phyloP scores from a whole-genome alignment of 306 rosid species.

The Casuarina cunninghamiana region DNA sequence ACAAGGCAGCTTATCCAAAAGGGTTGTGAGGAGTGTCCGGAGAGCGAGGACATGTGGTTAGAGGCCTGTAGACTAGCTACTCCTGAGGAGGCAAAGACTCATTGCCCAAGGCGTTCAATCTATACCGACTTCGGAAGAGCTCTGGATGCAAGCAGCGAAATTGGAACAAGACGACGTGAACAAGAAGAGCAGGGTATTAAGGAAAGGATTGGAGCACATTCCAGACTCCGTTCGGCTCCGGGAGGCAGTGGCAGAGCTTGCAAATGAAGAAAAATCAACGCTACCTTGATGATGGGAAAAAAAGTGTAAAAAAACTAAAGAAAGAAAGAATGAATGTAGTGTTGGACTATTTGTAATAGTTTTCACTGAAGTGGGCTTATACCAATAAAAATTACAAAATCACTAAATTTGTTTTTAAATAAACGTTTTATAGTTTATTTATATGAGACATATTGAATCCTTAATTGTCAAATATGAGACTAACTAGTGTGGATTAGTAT shows the following conservation, averaged over 20 bases:
- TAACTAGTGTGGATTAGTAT: fast-evolving
- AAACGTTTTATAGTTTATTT: no score
- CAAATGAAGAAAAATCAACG: slow-evolving; percentile 80
- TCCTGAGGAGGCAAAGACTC: slow-evolving; percentile 81
- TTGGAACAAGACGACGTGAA: slow-evolving; percentile 70
- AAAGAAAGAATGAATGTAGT: slow-evolving; percentile 56
- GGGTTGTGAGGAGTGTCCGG: slow-evolving; percentile 93
- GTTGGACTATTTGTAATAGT: slow-evolving; percentile 12
- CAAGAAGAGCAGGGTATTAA: slow-evolving; percentile 72
- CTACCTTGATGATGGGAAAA: slow-evolving; percentile 35
- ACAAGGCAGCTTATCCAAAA: slow-evolving; percentile 75
- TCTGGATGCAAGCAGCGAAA: slow-evolving; percentile 88
- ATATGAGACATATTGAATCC: no score
- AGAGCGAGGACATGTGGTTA: slow-evolving; percentile 86
- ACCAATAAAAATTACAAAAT: no score
- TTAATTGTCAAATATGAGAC: no score
- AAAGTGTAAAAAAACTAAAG: no score
- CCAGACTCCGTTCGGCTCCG: slow-evolving; percentile 90
- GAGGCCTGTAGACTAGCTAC: slow-evolving; percentile 88
- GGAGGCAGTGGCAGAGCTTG: slow-evolving; percentile 93
- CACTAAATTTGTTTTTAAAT: no score
- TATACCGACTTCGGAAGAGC: slow-evolving; percentile 74
- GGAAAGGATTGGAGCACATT: slow-evolving; percentile 83
- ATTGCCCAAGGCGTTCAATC: slow-evolving; percentile 79
- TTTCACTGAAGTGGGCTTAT: no score